Percentiles rank a stretch among this genome's conserved stretches.
These are phyloP conservation scores for Eragrostis curvula DNA, from an alignment of 176 grass and related monocot species.

Conservation along the genomic window DNA sequence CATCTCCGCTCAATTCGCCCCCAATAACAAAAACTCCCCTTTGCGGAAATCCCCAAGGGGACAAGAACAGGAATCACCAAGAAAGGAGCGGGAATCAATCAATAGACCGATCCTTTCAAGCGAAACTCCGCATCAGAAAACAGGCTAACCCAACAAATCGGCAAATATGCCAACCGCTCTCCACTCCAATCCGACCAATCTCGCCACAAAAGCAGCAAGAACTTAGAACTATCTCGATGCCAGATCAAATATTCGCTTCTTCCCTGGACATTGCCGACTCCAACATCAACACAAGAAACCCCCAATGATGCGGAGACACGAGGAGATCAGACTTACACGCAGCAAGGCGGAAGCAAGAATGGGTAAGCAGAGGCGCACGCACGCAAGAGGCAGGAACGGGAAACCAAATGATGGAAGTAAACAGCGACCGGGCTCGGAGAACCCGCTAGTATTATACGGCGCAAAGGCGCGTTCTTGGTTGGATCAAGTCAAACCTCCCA, in stretches of 20 bases:
- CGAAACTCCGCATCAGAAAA: constrained; percentile 17
- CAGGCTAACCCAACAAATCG: constrained; percentile 19
- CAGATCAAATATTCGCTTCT: constrained; percentile 10
- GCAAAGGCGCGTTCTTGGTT: constrained; percentile 49
- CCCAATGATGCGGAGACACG: constrained; percentile 8
- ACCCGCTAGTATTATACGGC: constrained; percentile 6
- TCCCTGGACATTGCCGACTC: neutral
- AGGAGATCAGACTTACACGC: constrained; percentile 36
- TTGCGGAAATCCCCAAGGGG: constrained; percentile 16
- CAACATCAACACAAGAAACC: constrained; percentile 7
- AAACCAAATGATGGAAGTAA: constrained; percentile 12
- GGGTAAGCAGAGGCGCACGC: constrained; percentile 16
- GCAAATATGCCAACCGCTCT: neutral
- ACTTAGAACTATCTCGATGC: neutral
- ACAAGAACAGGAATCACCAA: neutral
- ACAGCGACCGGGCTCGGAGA: neutral
- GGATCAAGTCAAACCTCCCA: constrained; percentile 44
- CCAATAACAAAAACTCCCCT: neutral
- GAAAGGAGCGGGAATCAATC: constrained; percentile 27
- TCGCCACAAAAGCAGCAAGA: constrained; percentile 29
- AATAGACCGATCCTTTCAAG: neutral
- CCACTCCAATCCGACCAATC: constrained; percentile 19
- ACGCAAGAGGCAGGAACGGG: neutral
- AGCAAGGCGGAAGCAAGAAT: constrained; percentile 34
- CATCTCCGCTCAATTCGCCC: constrained; percentile 52